Evolutionary conservation across 2,329 filamentous ascomycete species (phyloP).

Genomic region (Aspergillus quadrilineatus): DNA sequence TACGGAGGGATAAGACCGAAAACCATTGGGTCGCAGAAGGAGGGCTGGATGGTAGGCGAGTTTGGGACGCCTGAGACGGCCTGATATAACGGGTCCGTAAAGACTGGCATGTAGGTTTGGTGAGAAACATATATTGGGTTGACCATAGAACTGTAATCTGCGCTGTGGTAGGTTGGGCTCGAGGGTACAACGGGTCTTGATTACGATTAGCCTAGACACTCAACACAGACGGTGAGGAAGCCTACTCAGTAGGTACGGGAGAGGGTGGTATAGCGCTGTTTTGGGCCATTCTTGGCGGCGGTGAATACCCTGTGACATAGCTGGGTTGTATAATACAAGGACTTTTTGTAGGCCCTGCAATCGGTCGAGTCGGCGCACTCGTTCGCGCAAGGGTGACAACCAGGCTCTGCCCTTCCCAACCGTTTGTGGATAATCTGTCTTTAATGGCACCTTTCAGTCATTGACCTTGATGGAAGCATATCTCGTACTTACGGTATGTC

Average conservation of each 20-base stretch:
- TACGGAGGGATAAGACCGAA: constrained; percentile 32
- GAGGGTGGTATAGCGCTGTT: constrained; percentile 35
- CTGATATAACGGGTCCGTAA: constrained; percentile 25
- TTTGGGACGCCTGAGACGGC: constrained; percentile 27
- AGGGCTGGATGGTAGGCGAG: constrained; percentile 30
- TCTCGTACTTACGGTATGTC: constrained; percentile 37
- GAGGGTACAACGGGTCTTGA: constrained; percentile 24
- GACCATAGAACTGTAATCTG: constrained; percentile 30
- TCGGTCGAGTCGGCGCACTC: constrained; percentile 41
- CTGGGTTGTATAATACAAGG: constrained; percentile 29
- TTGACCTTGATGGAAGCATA: background rate
- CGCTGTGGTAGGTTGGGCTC: constrained; percentile 24
- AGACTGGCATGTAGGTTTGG: constrained; percentile 29
- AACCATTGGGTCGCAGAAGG: constrained; percentile 27
- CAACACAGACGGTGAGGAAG: background rate
- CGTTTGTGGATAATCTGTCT: constrained; percentile 44
- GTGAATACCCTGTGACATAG: constrained; percentile 35
- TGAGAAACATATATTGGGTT: constrained; percentile 24
- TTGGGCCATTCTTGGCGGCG: constrained; percentile 30
- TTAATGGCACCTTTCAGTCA: constrained; percentile 10
- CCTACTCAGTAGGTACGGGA: constrained; percentile 40
- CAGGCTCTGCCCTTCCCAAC: constrained; percentile 45
- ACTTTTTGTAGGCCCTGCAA: constrained; percentile 45
- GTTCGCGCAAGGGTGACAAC: constrained; percentile 44
- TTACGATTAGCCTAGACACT: background rate